Evolutionary conservation across 805 yeast genomes (phyloP).

Genomic region (Cyberlindnera suaveolens): DNA sequence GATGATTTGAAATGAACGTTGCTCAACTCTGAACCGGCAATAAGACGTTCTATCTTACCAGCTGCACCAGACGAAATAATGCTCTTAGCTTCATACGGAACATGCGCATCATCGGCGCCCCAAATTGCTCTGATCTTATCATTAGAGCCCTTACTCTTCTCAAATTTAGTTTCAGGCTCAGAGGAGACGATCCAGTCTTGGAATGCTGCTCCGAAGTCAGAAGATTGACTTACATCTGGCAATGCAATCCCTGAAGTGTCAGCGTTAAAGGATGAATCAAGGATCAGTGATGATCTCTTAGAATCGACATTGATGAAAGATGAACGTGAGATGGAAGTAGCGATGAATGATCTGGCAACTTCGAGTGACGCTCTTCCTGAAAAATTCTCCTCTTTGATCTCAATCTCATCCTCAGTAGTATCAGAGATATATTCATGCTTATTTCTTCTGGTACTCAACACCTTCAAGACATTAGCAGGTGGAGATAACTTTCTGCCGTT

Average conservation of each 20-base stretch:
- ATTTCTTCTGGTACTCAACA: conserved; percentile 15
- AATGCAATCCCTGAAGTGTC: conserved; percentile 19
- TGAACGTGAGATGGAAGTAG: conserved; percentile 19
- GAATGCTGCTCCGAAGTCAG: conserved; percentile 43
- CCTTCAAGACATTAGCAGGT: conserved; percentile 17
- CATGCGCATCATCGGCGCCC: conserved; percentile 11
- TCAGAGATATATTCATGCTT: conserved; percentile 8
- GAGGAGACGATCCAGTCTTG: conserved; percentile 24
- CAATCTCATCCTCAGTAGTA: conserved; percentile 5
- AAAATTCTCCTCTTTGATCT: conserved; percentile 1
- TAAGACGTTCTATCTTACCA: conserved; percentile 12
- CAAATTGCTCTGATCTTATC: conserved; percentile 17
- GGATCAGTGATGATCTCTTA: conserved; percentile 14
- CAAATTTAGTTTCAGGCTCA: conserved; percentile 1
- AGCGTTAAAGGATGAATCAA: conserved; percentile 4
- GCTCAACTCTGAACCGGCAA: conserved; percentile 8
- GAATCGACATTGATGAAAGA: conserved; percentile 18
- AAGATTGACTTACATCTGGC: conserved; percentile 42
- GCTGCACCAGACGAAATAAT: conserved; percentile 2
- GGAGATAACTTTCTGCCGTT: conserved; percentile 14
- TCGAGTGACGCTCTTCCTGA: conserved; percentile 6
- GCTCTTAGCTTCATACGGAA: background rate
- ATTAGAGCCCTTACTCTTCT: background rate
- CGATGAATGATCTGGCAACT: conserved; percentile 16
- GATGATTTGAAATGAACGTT: conserved; percentile 14